Percentiles rank a stretch among this genome's conserved stretches.
Conservation (phyloP, 1,139 yeast species). For the Sugiyamaella japonica region DNA sequence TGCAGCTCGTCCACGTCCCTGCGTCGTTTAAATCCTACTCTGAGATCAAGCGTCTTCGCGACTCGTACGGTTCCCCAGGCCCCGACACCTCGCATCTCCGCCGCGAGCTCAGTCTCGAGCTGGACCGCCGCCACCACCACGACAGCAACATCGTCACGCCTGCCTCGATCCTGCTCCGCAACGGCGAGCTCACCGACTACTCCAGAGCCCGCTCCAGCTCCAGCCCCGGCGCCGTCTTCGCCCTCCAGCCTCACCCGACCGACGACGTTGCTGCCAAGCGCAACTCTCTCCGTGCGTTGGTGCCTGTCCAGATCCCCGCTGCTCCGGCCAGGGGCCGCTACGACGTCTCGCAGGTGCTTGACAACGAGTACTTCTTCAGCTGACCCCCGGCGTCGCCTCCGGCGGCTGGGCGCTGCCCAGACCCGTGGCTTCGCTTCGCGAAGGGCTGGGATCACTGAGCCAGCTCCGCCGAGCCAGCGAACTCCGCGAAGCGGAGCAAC, state of each 20-base stretch:
- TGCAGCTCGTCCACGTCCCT: conserved; percentile 46
- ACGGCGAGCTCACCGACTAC: conserved; percentile 6
- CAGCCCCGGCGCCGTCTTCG: conserved; percentile 8
- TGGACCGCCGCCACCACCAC: neutral
- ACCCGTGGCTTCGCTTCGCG: neutral
- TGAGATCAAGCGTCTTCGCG: conserved; percentile 48
- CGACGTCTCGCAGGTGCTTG: conserved; percentile 64
- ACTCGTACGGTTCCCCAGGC: conserved; percentile 57
- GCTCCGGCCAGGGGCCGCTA: conserved; percentile 76
- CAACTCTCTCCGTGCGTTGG: conserved; percentile 39
- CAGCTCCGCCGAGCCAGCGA: neutral
- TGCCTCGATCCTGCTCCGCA: conserved; percentile 2
- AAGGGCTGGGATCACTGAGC: neutral
- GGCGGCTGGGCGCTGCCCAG: neutral
- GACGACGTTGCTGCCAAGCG: neutral
- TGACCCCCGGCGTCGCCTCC: conserved; percentile 14
- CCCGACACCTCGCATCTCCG: conserved; percentile 31
- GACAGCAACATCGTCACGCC: conserved; percentile 11
- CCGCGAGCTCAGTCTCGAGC: conserved; percentile 24
- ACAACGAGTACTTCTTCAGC: conserved; percentile 74
- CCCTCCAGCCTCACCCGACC: neutral
- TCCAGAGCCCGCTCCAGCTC: neutral
- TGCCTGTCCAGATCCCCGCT: conserved; percentile 66
- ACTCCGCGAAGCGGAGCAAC: neutral
- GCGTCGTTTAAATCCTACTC: conserved; percentile 44